Evolutionary conservation across 2,329 filamentous ascomycete species (phyloP).

Genomic region (Sporothrix pallida): DNA sequence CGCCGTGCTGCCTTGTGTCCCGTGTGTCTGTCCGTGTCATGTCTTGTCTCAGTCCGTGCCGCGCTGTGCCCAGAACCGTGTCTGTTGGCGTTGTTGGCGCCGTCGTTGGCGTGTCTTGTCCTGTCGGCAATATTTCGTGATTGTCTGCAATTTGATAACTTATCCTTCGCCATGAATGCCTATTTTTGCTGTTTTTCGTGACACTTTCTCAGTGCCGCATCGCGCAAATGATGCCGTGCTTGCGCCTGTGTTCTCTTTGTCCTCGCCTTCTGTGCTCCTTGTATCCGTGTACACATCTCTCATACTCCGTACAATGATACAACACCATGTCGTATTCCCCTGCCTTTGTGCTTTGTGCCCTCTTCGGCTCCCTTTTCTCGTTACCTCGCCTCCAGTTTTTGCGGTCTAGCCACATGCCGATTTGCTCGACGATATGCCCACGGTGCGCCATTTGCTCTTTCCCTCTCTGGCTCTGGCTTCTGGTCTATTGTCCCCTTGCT

Average conservation of each 20-base stretch:
- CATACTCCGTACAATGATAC: background rate
- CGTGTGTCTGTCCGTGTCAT: background rate
- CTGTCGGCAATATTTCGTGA: background rate
- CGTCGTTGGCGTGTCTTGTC: slow-evolving; percentile 15
- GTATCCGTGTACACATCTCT: slow-evolving; percentile 3
- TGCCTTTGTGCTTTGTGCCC: background rate
- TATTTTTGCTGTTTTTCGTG: background rate
- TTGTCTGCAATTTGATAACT: background rate
- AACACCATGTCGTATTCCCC: slow-evolving; percentile 11
- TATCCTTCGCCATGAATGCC: too few relatives aligned
- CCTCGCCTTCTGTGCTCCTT: background rate
- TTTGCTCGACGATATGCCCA: slow-evolving; percentile 8
- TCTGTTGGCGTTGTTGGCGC: background rate
- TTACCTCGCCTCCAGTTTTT: background rate
- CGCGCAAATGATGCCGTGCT: background rate
- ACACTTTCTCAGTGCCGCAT: slow-evolving; percentile 8
- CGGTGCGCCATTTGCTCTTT: slow-evolving; percentile 16
- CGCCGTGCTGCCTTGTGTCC: slow-evolving; percentile 12
- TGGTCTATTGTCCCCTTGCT: slow-evolving; percentile 8
- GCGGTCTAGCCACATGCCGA: slow-evolving; percentile 9
- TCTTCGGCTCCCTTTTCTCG: too few relatives aligned
- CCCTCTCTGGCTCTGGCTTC: background rate
- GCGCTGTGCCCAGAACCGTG: background rate
- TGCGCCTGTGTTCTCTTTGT: background rate
- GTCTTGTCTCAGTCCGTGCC: slow-evolving; percentile 15